phyloP scores from a whole-genome alignment of 495 filamentous ascomycete species.

The Trichoderma gamsii region DNA sequence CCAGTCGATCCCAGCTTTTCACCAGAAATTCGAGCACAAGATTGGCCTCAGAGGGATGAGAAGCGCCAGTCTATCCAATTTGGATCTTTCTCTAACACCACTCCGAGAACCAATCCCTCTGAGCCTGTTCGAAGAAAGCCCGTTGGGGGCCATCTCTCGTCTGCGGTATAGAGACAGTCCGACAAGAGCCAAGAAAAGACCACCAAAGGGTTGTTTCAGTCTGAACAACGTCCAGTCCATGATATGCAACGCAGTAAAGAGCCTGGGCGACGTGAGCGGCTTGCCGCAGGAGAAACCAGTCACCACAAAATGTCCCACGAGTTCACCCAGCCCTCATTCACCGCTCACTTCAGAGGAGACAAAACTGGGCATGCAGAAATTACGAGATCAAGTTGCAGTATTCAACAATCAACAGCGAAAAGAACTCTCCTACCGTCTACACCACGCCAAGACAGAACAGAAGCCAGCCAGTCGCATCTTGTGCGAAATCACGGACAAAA shows the following conservation, averaged over 20 bases:
- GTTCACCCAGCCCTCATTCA: neutral
- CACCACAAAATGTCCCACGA: neutral
- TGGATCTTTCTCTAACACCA: too few species aligned
- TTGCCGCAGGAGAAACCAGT: neutral
- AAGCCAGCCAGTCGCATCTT: neutral
- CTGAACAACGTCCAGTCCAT: neutral
- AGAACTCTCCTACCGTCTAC: neutral
- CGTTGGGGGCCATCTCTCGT: neutral
- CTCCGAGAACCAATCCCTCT: neutral
- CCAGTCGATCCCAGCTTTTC: neutral
- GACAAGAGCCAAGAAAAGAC: neutral
- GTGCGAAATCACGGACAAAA: neutral
- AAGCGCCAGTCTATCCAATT: neutral
- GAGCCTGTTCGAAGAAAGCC: neutral
- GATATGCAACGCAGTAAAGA: neutral
- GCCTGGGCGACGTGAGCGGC: neutral
- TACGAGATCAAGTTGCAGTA: neutral
- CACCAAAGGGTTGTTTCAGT: neutral
- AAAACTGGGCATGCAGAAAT: neutral
- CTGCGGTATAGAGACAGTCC: neutral
- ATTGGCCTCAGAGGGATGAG: neutral
- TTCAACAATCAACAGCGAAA: neutral
- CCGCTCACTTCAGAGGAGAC: neutral
- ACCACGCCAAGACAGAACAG: neutral
- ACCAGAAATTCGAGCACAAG: neutral